phyloP scores from a whole-genome alignment of 257 asterid species.

The Nicotiana noctiflora region DNA sequence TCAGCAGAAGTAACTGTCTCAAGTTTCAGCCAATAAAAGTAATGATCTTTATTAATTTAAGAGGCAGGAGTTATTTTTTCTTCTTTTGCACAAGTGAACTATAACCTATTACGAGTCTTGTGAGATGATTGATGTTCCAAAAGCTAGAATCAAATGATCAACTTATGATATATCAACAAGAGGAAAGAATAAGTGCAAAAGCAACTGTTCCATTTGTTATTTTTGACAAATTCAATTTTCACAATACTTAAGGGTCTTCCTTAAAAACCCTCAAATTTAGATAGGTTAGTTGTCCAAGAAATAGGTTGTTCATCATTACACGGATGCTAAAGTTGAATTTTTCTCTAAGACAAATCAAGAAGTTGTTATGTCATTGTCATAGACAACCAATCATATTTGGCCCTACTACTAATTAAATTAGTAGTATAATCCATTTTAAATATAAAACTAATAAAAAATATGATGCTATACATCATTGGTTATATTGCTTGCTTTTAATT shows the following conservation, averaged over 20 bases:
- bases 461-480: not conserved
- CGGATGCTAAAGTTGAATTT: not conserved
- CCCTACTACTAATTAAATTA: not conserved
- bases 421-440: not conserved
- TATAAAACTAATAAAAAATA: not conserved
- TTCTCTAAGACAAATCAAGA: not conserved
- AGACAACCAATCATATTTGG: constrained; percentile 18
- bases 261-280: not conserved
- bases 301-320: constrained; percentile 11
- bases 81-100: not conserved
- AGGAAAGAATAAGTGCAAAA: not conserved
- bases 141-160: not conserved
- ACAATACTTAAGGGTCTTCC: not conserved
- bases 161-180: not conserved
- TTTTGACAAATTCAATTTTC: too few species aligned
- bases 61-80: not conserved
- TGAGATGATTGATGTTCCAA: not conserved
- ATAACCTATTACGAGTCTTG: not conserved
- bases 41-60: not conserved
- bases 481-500: not conserved
- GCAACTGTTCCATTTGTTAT: not conserved
- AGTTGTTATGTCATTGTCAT: constrained; percentile 26
- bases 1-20: not conserved
- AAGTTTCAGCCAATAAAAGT: not conserved
- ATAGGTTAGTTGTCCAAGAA: constrained; percentile 6